Evolutionary conservation across 2,329 filamentous ascomycete genomes (phyloP).

Genomic region (Tolypocladium album): DNA sequence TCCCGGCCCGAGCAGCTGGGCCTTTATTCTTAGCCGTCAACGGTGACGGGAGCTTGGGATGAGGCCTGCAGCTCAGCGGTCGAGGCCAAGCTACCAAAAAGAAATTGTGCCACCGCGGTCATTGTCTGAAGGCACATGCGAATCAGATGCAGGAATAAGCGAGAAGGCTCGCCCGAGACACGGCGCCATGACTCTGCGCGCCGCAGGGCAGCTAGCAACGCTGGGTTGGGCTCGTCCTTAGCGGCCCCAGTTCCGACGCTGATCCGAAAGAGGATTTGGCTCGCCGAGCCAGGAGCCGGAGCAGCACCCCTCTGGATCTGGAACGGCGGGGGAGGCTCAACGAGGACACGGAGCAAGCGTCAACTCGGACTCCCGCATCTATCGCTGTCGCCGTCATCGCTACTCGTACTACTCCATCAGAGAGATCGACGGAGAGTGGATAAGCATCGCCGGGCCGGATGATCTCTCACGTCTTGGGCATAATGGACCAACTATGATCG

Average conservation of each 20-base stretch:
- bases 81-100: neutral
- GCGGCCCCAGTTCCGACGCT: slow-evolving; percentile 2
- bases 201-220: neutral
- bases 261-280: slow-evolving; percentile 4
- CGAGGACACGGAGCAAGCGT: neutral
- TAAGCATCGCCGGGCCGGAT: neutral
- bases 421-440: neutral
- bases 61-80: neutral
- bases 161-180: slow-evolving; percentile 1
- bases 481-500: neutral
- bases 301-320: neutral
- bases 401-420: neutral
- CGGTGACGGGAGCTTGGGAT: neutral
- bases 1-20: neutral
- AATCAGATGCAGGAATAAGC: slow-evolving; percentile 6
- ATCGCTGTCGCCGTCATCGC: neutral
- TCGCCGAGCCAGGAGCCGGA: neutral
- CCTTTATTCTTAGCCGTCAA: neutral
- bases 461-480: neutral
- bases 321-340: neutral
- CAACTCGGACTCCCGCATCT: neutral
- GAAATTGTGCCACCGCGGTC: neutral
- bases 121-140: neutral
- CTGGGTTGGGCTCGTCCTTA: neutral
- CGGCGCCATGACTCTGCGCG: neutral